A percentile compares a stretch with the other conserved stretches of the same genome.
phyloP scores from a whole-genome alignment of 179 eudicot species.

The Silene noctiflora region DNA sequence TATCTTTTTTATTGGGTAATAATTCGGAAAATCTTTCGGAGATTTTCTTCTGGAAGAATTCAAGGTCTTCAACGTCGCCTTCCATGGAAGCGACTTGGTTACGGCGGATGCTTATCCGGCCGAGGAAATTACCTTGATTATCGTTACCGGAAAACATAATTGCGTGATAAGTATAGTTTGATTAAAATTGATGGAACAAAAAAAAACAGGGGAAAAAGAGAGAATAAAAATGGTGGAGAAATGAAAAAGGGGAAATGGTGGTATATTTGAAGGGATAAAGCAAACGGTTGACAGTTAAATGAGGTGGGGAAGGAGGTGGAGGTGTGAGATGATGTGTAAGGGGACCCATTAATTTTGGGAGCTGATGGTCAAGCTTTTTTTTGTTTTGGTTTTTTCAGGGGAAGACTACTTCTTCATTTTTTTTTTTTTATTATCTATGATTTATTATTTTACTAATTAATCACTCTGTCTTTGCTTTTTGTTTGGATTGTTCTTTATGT shows the following conservation, averaged over 20 bases:
- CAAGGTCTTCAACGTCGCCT: conserved; percentile 58
- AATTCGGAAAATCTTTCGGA: conserved; percentile 59
- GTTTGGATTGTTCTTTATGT: not conserved
- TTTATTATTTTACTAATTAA: not conserved
- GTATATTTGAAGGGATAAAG: conserved; percentile 1
- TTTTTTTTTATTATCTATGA: not conserved
- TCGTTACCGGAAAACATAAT: conserved; percentile 57
- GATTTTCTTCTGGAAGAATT: conserved; percentile 64
- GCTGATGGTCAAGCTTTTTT: conserved; percentile 34
- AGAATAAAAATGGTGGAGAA: not conserved
- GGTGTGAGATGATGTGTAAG: not conserved
- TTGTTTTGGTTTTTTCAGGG: not conserved
- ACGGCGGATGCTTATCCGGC: conserved; percentile 80
- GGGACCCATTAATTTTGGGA: conserved; percentile 23
- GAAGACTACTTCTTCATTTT: conserved; percentile 29
- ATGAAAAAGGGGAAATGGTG: not conserved
- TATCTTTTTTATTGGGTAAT: conserved; percentile 15
- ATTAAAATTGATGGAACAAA: not conserved
- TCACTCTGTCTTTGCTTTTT: not conserved
- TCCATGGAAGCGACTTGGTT: conserved; percentile 77
- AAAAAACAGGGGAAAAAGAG: conserved; percentile 9
- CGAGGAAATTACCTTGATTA: conserved; percentile 68
- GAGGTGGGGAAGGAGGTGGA: not conserved
- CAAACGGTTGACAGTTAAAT: conserved; percentile 47
- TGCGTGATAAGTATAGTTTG: not conserved